Percentiles rank a stretch among this genome's conserved stretches.
Conservation (phyloP, 352 stramenopile genomes). For the Phytophthora agathidicida region DNA sequence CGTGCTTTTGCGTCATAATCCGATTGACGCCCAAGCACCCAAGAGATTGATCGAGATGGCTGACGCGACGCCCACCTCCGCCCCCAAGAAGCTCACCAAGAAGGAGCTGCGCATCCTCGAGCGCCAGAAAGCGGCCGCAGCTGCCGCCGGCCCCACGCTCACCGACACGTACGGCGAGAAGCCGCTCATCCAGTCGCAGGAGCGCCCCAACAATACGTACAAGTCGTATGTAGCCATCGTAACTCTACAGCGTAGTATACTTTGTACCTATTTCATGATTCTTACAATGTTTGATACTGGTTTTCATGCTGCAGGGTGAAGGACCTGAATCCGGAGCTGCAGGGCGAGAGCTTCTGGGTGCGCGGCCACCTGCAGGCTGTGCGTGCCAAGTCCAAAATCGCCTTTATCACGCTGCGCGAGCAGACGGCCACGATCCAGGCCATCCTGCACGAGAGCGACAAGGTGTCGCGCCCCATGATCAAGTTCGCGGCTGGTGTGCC, state of each 20-base stretch:
- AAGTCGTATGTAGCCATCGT: constrained; percentile 72
- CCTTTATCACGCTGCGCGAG: constrained; percentile 98
- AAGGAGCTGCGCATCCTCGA: constrained; percentile 91
- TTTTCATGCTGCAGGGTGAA: constrained; percentile 21
- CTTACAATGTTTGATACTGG: background rate
- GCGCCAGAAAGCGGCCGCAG: constrained; percentile 81
- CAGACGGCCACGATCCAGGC: constrained; percentile 96
- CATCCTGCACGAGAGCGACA: constrained; percentile 87
- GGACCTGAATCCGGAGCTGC: constrained; percentile 80
- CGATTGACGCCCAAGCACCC: constrained; percentile 20
- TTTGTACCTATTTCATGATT: constrained; percentile 14
- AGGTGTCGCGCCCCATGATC: constrained; percentile 95
- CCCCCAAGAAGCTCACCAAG: constrained; percentile 89
- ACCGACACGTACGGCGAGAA: constrained; percentile 89
- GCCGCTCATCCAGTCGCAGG: constrained; percentile 91
- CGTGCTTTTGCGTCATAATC: constrained; percentile 25
- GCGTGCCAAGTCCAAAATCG: constrained; percentile 93
- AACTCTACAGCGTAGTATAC: too few relatives aligned
- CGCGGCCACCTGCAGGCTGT: constrained; percentile 95
- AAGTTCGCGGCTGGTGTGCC: constrained; percentile 95
- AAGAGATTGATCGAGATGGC: constrained; percentile 44
- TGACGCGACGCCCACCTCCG: constrained; percentile 42
- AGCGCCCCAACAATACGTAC: constrained; percentile 66
- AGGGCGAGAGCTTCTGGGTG: constrained; percentile 94
- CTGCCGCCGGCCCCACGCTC: constrained; percentile 67